Percentiles rank a stretch among this genome's conserved stretches.
These are phyloP conservation scores for Neonectria sp. DNA, from an alignment of 2,329 filamentous ascomycete species.

Conservation along the genomic window DNA sequence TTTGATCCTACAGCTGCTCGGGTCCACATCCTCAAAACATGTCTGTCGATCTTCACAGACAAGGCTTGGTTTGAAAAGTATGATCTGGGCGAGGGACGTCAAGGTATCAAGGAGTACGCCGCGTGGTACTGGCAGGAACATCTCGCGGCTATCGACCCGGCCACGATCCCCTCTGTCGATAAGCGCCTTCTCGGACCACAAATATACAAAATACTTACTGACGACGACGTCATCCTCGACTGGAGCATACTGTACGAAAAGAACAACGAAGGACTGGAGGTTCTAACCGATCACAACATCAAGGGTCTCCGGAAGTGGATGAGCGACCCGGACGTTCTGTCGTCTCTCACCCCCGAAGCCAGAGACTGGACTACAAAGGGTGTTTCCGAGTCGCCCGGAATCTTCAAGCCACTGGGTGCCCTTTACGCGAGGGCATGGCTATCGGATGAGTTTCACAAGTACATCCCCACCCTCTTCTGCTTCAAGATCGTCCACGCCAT, in stretches of 20 bases:
- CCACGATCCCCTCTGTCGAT: constrained; percentile 43
- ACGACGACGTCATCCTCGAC: constrained; percentile 54
- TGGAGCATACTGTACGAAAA: constrained; percentile 59
- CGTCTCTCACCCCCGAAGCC: constrained; percentile 48
- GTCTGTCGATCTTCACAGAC: constrained; percentile 58
- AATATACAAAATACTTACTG: constrained; percentile 56
- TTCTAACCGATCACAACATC: constrained; percentile 58
- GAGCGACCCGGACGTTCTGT: constrained; percentile 51
- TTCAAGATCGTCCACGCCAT: constrained; percentile 61
- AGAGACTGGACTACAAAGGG: constrained; percentile 50
- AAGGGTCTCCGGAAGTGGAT: constrained; percentile 55
- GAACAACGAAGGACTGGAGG: constrained; percentile 59
- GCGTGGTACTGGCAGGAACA: constrained; percentile 64
- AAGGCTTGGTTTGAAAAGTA: constrained; percentile 48
- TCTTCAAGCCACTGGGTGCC: constrained; percentile 57
- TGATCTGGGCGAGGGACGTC: constrained; percentile 46
- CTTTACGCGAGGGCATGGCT: constrained; percentile 59
- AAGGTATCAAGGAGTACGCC: constrained; percentile 56
- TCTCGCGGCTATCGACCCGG: constrained; percentile 52
- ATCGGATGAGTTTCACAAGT: constrained; percentile 51
- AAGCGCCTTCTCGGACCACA: constrained; percentile 53
- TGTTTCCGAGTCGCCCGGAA: constrained; percentile 45
- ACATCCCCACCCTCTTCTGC: constrained; percentile 58
- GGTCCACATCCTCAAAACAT: constrained; percentile 56
- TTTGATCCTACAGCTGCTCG: constrained; percentile 54